Percentiles rank a stretch among this genome's conserved stretches.
Evolutionary conservation across 768 basidiomycete species (phyloP).

Genomic region (Pulveroboletus frians): DNA sequence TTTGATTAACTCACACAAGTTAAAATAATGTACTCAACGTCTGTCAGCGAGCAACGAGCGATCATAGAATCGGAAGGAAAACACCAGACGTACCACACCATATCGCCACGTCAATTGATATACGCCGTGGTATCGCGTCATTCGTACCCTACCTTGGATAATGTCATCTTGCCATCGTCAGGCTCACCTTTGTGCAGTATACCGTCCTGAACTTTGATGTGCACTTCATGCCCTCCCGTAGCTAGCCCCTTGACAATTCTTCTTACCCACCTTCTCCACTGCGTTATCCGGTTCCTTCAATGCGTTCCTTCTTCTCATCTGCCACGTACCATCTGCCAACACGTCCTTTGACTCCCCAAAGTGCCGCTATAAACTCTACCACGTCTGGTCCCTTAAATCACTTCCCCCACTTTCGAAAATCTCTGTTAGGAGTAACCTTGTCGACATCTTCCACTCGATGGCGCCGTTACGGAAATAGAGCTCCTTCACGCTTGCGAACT

Average conservation of each 20-base stretch:
- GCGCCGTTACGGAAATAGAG: constrained; percentile 14
- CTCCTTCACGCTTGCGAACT: constrained; percentile 8
- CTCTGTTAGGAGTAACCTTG: constrained; percentile 12
- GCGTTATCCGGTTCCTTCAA: constrained; percentile 7
- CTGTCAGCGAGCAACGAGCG: too few relatives aligned
- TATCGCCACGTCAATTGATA: too few relatives aligned
- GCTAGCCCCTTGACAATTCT: constrained; percentile 18
- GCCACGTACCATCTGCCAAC: constrained; percentile 10
- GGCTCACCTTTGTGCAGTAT: not conserved
- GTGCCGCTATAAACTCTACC: constrained; percentile 7
- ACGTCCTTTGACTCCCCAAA: constrained; percentile 3
- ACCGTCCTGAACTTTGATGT: constrained; percentile 6
- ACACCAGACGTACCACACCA: too few relatives aligned
- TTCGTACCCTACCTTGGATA: constrained; percentile 2
- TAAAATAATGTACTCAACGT: too few relatives aligned
- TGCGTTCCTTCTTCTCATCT: constrained; percentile 1
- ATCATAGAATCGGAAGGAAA: too few relatives aligned
- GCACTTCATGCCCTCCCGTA: constrained; percentile 12
- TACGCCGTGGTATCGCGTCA: too few relatives aligned
- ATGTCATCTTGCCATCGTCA: not conserved
- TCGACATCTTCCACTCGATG: constrained; percentile 6
- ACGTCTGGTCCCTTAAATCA: constrained; percentile 14
- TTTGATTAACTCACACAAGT: too few relatives aligned
- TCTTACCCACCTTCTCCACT: constrained; percentile 14
- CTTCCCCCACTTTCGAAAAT: constrained; percentile 14